Evolutionary conservation across 805 yeast species (phyloP).

Genomic region (Yarrowia sp.): DNA sequence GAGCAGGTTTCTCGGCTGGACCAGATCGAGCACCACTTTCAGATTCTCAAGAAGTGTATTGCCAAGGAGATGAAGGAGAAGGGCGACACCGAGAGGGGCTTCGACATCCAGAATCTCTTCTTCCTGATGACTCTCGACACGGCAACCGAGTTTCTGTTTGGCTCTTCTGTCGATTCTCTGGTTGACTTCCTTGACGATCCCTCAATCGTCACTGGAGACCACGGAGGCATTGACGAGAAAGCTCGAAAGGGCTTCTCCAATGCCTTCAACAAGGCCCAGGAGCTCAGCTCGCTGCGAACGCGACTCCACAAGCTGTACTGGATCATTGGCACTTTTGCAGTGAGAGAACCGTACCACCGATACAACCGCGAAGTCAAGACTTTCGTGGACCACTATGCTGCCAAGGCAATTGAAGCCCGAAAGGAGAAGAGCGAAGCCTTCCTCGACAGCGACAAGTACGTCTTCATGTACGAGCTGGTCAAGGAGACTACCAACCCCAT

Average conservation of each 20-base stretch:
- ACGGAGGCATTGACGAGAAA: constrained; percentile 27
- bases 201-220: constrained; percentile 25
- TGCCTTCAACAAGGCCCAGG: constrained; percentile 34
- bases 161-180: constrained; percentile 36
- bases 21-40: constrained; percentile 35
- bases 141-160: constrained; percentile 40
- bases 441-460: constrained; percentile 41
- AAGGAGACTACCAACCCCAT: constrained; percentile 50
- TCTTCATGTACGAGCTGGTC: constrained; percentile 49
- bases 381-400: constrained; percentile 45
- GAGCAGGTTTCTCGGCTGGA: constrained; percentile 39
- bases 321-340: constrained; percentile 18
- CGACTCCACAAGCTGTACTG: constrained; percentile 32
- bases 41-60: constrained; percentile 27
- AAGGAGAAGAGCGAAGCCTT: constrained; percentile 29
- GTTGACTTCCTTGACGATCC: constrained; percentile 26
- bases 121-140: constrained; percentile 39
- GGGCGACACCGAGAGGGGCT: not conserved
- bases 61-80: not conserved
- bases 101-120: constrained; percentile 37
- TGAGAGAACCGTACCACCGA: constrained; percentile 37
- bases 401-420: constrained; percentile 39
- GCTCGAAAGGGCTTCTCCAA: constrained; percentile 26
- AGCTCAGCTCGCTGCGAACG: constrained; percentile 28
- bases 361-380: constrained; percentile 37